These are phyloP conservation scores for Rheum nobile DNA, from an alignment of 148 eudicot genomes.

Conservation along the genomic window DNA sequence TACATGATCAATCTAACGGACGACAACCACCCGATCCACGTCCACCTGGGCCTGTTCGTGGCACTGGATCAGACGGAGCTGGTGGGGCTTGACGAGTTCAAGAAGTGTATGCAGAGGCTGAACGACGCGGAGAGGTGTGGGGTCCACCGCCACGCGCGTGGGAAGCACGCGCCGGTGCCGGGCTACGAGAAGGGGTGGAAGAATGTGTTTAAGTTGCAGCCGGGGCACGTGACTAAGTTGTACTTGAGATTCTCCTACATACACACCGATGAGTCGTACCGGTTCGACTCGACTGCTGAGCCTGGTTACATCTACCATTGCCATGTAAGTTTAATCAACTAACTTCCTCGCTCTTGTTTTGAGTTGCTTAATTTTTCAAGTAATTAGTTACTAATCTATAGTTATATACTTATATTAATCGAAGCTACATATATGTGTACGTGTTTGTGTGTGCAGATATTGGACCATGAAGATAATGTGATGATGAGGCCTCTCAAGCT, in stretches of 20 bases:
- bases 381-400: neutral
- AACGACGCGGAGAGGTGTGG: conserved; percentile 48
- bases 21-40: conserved; percentile 81
- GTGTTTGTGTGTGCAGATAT: conserved; percentile 34
- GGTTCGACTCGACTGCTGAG: conserved; percentile 63
- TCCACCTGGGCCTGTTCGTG: conserved; percentile 54
- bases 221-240: conserved; percentile 58
- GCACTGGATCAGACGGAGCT: conserved; percentile 47
- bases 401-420: too few species aligned
- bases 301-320: conserved; percentile 93
- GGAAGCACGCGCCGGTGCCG: conserved; percentile 24
- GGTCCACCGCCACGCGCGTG: conserved; percentile 30
- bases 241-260: conserved; percentile 56
- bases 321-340: conserved; percentile 48
- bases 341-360: neutral
- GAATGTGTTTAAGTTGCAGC: conserved; percentile 74
- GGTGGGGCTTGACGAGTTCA: conserved; percentile 31
- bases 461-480: conserved; percentile 84
- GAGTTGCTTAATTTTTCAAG: too few species aligned
- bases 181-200: conserved; percentile 78
- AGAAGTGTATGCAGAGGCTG: conserved; percentile 38
- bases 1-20: conserved; percentile 71
- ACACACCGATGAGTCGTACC: conserved; percentile 40
- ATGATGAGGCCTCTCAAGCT: conserved; percentile 88
- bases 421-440: neutral